Percentiles rank a stretch among this genome's conserved stretches.
Evolutionary conservation across 2,329 filamentous ascomycete genomes (phyloP).

Genomic region (Xylariaceae sp.): DNA sequence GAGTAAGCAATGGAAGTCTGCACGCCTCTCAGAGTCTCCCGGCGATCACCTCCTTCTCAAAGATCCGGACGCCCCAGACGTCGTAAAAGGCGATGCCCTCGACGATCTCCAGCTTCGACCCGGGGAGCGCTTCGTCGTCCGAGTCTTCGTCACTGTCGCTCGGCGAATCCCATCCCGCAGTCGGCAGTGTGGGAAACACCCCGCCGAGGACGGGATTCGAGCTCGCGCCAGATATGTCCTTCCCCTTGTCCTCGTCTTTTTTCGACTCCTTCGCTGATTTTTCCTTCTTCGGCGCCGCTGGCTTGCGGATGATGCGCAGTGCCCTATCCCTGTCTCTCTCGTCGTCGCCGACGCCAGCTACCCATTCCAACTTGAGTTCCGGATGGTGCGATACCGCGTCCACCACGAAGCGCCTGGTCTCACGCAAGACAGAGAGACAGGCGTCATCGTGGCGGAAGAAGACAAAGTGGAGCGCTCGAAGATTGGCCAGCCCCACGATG

Average conservation of each 20-base stretch:
- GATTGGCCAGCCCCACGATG: slow-evolving; percentile 36
- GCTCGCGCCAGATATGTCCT: slow-evolving; percentile 15
- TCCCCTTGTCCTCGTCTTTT: slow-evolving; percentile 28
- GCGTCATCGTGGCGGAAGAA: slow-evolving; percentile 48
- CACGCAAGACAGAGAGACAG: slow-evolving; percentile 48
- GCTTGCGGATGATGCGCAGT: slow-evolving; percentile 39
- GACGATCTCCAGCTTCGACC: slow-evolving; percentile 29
- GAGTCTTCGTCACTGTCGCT: slow-evolving; percentile 29
- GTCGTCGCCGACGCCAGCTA: slow-evolving; percentile 35
- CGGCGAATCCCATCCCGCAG: slow-evolving; percentile 20
- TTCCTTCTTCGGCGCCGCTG: slow-evolving; percentile 21
- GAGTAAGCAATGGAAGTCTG: no score
- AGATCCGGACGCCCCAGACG: slow-evolving; percentile 44
- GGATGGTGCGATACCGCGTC: slow-evolving; percentile 51
- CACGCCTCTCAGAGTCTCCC: slow-evolving; percentile 32
- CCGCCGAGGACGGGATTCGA: slow-evolving; percentile 6
- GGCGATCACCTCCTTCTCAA: slow-evolving; percentile 47
- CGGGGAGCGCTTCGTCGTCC: slow-evolving; percentile 11
- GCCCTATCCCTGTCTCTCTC: slow-evolving; percentile 36
- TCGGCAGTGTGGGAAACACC: slow-evolving; percentile 20
- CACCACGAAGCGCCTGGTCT: slow-evolving; percentile 50
- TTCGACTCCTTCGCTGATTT: no score
- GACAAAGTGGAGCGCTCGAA: slow-evolving; percentile 49
- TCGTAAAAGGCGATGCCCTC: slow-evolving; percentile 36
- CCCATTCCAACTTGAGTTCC: slow-evolving; percentile 48